A percentile compares a stretch with the other conserved stretches of the same genome.
These are phyloP conservation scores for Nigrograna mackinnonii DNA, from an alignment of 2,329 filamentous ascomycete genomes.

Conservation along the genomic window DNA sequence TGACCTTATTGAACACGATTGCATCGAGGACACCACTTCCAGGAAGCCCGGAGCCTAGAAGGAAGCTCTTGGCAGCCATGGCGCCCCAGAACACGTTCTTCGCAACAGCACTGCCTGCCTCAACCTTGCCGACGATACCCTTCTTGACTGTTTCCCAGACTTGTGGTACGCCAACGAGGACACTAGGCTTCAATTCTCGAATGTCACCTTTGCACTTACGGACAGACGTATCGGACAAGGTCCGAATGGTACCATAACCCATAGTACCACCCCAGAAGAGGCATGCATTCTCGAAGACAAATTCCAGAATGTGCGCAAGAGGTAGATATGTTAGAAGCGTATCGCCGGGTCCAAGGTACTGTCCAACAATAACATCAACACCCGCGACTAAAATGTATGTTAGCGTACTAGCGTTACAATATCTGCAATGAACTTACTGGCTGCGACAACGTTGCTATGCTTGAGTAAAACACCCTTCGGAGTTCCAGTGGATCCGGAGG, in stretches of 20 bases:
- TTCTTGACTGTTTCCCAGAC: slow-evolving; percentile 98
- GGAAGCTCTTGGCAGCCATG: slow-evolving; percentile 63
- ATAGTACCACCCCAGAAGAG: slow-evolving; percentile 89
- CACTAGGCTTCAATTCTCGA: slow-evolving; percentile 83
- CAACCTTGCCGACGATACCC: slow-evolving; percentile 81
- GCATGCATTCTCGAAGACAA: slow-evolving; percentile 90
- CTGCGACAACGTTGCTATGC: slow-evolving; percentile 79
- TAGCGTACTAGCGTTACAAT: background rate
- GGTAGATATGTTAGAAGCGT: slow-evolving; percentile 88
- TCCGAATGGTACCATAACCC: slow-evolving; percentile 90
- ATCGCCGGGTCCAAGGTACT: slow-evolving; percentile 77
- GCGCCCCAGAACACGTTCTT: slow-evolving; percentile 79
- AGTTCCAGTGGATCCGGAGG: slow-evolving; percentile 84
- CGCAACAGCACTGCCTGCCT: slow-evolving; percentile 69
- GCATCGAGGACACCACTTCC: slow-evolving; percentile 73
- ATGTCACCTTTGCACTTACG: slow-evolving; percentile 93
- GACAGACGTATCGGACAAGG: slow-evolving; percentile 82
- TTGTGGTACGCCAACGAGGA: slow-evolving; percentile 92
- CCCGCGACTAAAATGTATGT: slow-evolving; percentile 65
- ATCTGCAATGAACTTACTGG: slow-evolving; percentile 56
- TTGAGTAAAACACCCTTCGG: slow-evolving; percentile 88
- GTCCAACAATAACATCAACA: slow-evolving; percentile 75
- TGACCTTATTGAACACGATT: slow-evolving; percentile 90
- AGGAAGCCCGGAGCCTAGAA: slow-evolving; percentile 64
- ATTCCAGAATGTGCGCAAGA: slow-evolving; percentile 94